phyloP scores from a whole-genome alignment of 169 alveolate genomes.

The Cryptosporidium ubiquitum region DNA sequence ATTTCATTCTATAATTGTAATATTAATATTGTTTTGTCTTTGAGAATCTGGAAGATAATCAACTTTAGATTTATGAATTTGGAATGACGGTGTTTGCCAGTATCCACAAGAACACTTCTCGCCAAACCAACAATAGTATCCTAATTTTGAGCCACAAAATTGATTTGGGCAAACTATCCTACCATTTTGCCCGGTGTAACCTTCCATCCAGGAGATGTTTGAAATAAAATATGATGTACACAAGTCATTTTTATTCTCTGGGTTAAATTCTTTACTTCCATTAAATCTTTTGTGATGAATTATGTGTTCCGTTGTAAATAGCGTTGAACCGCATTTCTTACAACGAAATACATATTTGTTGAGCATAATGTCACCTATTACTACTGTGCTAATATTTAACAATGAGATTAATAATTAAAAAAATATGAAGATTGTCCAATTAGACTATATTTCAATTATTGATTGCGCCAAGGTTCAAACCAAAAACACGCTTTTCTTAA shows the following conservation, averaged over 20 bases:
- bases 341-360: conserved; percentile 18
- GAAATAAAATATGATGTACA: conserved; percentile 51
- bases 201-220: conserved; percentile 41
- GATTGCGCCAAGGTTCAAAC: conserved; percentile 8
- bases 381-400: too few species aligned
- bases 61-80: conserved; percentile 46
- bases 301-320: conserved; percentile 35
- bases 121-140: conserved; percentile 64
- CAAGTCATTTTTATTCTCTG: not conserved
- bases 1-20: conserved; percentile 1
- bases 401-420: not conserved
- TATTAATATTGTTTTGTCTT: not conserved
- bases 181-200: conserved; percentile 22
- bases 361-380: not conserved
- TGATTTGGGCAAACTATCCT: conserved; percentile 44
- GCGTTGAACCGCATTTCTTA: conserved; percentile 28
- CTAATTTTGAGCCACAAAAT: conserved; percentile 42
- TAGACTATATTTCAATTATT: not conserved
- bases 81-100: conserved; percentile 71
- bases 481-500: not conserved
- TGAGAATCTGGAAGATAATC: conserved; percentile 36
- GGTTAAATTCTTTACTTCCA: not conserved
- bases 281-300: not conserved
- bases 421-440: not conserved
- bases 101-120: conserved; percentile 57